A percentile compares a stretch with the other conserved stretches of the same genome.
Conservation (phyloP, 2,329 filamentous ascomycete genomes). For the Xylaria sp. region DNA sequence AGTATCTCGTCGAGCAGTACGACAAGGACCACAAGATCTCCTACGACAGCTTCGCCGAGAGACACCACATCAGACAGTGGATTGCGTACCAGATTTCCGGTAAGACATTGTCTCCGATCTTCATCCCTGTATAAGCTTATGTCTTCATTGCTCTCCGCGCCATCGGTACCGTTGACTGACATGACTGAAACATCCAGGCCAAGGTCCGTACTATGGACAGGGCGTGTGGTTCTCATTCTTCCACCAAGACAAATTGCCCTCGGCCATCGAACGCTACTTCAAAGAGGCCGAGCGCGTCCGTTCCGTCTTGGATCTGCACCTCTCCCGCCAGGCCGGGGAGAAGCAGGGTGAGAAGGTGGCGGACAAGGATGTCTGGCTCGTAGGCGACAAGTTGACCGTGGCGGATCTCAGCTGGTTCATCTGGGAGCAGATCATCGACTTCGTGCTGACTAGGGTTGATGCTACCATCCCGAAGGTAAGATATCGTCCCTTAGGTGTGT, state of each 20-base stretch:
- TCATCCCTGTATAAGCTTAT: not conserved
- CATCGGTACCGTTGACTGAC: not conserved
- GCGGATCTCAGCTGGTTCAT: constrained; percentile 40
- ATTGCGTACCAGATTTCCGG: constrained; percentile 57
- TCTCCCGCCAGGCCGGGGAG: constrained; percentile 40
- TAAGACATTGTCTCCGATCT: not conserved
- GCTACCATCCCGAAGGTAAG: constrained; percentile 19
- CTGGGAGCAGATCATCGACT: constrained; percentile 35
- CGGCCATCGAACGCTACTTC: constrained; percentile 56
- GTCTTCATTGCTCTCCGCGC: not conserved
- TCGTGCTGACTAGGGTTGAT: not conserved
- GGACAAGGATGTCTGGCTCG: constrained; percentile 35
- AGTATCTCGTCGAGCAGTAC: constrained; percentile 46
- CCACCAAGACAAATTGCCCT: constrained; percentile 54
- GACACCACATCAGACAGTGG: constrained; percentile 54
- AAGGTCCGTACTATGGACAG: constrained; percentile 62
- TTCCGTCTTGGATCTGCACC: constrained; percentile 55
- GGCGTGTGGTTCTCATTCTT: constrained; percentile 54
- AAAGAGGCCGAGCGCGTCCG: constrained; percentile 56
- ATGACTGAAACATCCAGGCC: constrained; percentile 35
- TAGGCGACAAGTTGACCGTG: constrained; percentile 38
- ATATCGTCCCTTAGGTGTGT: not conserved
- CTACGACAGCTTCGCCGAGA: constrained; percentile 46
- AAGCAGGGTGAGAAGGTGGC: constrained; percentile 36
- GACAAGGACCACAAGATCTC: constrained; percentile 54